These are phyloP conservation scores for Linnemannia exigua DNA, from an alignment of 192 early-diverging fungal species.

Conservation along the genomic window DNA sequence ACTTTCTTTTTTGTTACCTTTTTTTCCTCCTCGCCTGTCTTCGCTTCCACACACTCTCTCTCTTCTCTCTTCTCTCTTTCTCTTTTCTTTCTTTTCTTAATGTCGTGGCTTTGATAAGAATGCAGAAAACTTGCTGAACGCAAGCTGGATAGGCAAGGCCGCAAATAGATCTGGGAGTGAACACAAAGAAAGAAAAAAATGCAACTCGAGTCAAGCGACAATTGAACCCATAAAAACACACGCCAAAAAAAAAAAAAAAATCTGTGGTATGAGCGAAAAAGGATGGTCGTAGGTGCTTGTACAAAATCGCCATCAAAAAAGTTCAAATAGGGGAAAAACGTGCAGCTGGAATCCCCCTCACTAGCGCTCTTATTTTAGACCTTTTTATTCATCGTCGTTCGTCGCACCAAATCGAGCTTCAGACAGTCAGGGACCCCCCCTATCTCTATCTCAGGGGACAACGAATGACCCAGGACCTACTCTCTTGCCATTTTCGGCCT, in stretches of 20 bases:
- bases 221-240: too few relatives aligned
- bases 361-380: not conserved
- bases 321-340: not conserved
- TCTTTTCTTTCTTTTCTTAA: not conserved
- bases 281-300: too few relatives aligned
- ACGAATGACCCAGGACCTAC: not conserved
- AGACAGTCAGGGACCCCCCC: not conserved
- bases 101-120: too few relatives aligned
- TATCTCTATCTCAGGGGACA: too few relatives aligned
- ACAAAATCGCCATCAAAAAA: too few relatives aligned
- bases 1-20: not conserved
- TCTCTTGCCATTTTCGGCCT: not conserved
- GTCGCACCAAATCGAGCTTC: not conserved
- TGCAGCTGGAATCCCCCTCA: not conserved
- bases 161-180: not conserved
- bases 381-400: too few relatives aligned
- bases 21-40: not conserved
- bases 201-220: too few relatives aligned
- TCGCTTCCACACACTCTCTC: too few relatives aligned
- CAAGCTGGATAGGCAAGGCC: not conserved
- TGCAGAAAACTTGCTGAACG: too few relatives aligned
- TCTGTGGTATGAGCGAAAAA: too few relatives aligned
- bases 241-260: not conserved
- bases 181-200: not conserved
- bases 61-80: not conserved